Evolutionary conservation across 495 filamentous ascomycete genomes (phyloP).

Genomic region (Thermochaetoides thermophila): DNA sequence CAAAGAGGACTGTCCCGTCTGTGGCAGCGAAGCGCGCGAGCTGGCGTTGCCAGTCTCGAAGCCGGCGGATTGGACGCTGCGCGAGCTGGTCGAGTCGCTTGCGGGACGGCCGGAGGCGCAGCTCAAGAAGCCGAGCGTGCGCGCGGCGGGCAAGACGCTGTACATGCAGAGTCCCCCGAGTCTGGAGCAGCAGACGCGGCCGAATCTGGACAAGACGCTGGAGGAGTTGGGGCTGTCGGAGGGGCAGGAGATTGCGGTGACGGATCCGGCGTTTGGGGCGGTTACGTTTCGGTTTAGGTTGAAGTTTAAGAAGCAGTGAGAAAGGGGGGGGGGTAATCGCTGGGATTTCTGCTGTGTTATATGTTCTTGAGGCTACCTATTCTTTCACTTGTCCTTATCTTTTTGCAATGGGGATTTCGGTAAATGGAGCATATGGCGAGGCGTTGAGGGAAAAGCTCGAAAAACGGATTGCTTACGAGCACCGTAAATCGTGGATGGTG

Average conservation of each 20-base stretch:
- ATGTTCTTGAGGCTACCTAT: no score
- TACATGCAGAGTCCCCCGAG: constrained; percentile 77
- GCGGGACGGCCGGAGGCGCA: constrained; percentile 72
- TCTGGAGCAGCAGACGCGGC: constrained; percentile 64
- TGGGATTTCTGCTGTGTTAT: no score
- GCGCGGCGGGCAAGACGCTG: constrained; percentile 66
- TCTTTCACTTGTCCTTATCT: no score
- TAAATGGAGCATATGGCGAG: not conserved
- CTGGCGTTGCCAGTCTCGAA: constrained; percentile 57
- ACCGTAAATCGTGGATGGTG: no score
- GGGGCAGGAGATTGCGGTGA: constrained; percentile 53
- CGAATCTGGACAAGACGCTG: constrained; percentile 64
- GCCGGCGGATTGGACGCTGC: constrained; percentile 45
- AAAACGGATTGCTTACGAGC: no score
- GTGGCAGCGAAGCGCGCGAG: constrained; percentile 63
- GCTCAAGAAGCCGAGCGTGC: constrained; percentile 78
- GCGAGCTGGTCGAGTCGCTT: constrained; percentile 74
- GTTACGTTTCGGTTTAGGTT: constrained; percentile 57
- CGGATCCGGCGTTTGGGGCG: constrained; percentile 63
- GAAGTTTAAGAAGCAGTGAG: constrained; percentile 20
- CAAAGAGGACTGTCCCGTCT: constrained; percentile 90
- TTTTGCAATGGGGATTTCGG: not conserved
- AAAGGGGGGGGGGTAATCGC: no score
- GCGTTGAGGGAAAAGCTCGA: constrained; percentile 2
- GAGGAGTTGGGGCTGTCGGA: constrained; percentile 32